Percentiles rank a stretch among this genome's conserved stretches.
phyloP scores from a whole-genome alignment of 169 alveolate genomes.

The Plasmodium vivax region DNA sequence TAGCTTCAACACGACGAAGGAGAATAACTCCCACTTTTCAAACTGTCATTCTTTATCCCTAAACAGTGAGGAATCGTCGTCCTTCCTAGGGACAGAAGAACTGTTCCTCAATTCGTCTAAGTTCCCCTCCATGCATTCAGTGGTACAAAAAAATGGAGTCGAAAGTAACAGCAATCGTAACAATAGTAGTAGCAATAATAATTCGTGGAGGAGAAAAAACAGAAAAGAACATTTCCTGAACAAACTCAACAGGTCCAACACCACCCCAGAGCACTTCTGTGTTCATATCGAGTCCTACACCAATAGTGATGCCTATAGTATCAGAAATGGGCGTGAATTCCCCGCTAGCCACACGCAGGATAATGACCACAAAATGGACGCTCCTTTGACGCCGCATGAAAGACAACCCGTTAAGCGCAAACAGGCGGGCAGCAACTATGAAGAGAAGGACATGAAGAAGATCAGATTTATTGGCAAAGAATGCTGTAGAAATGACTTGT shows the following conservation, averaged over 20 bases:
- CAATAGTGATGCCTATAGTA: neutral
- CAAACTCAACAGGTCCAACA: conserved; percentile 34
- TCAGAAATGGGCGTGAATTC: neutral
- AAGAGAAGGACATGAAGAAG: conserved; percentile 20
- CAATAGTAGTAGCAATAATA: neutral
- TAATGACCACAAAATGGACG: neutral
- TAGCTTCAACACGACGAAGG: conserved; percentile 45
- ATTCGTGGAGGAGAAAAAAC: neutral
- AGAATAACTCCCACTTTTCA: conserved; percentile 36
- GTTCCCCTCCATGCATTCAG: conserved; percentile 71
- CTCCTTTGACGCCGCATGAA: neutral
- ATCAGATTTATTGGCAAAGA: neutral
- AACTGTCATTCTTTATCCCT: conserved; percentile 50
- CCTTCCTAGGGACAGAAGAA: conserved; percentile 66
- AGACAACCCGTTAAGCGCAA: conserved; percentile 10
- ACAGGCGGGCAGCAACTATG: neutral
- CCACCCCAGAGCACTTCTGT: conserved; percentile 21
- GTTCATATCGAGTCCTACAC: conserved; percentile 7
- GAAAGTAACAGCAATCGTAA: neutral
- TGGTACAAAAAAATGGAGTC: conserved; percentile 7
- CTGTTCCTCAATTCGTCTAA: conserved; percentile 61
- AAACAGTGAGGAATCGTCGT: conserved; percentile 50
- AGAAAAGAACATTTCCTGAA: neutral
- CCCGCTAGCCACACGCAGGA: neutral
- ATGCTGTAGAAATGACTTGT: conserved; percentile 1